phyloP scores from a whole-genome alignment of 202 grass and related monocot genomes.

The Elaeis oleifera region DNA sequence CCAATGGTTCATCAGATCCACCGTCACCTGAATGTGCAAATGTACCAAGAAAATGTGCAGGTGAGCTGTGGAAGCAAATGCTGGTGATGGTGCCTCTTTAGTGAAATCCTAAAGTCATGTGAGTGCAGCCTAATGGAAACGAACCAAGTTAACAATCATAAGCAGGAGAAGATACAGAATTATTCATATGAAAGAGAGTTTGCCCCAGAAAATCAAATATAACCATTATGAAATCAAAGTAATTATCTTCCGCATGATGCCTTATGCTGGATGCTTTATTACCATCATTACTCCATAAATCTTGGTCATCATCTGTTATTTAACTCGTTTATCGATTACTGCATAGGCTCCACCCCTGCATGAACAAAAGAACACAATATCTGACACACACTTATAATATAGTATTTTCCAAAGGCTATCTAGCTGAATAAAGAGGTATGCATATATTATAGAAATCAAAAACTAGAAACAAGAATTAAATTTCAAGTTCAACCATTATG shows the following conservation, averaged over 20 bases:
- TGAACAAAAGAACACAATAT: constrained; percentile 10
- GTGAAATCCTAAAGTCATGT: constrained; percentile 15
- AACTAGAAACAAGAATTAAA: background rate
- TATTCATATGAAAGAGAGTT: too few species aligned
- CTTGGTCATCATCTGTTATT: constrained; percentile 38
- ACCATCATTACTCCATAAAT: constrained; percentile 33
- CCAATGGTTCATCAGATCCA: constrained; percentile 46
- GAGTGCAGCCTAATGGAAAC: background rate
- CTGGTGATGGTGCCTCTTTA: constrained; percentile 21
- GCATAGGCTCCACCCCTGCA: constrained; percentile 58
- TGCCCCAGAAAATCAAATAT: too few species aligned
- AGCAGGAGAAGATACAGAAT: too few species aligned
- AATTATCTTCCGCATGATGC: too few species aligned
- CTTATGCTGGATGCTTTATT: constrained; percentile 20
- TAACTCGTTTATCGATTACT: constrained; percentile 68
- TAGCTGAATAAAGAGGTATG: too few species aligned
- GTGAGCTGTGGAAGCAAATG: constrained; percentile 33
- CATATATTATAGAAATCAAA: too few species aligned
- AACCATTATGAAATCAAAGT: constrained; percentile 1
- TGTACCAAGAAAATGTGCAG: constrained; percentile 32
- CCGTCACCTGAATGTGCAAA: constrained; percentile 38
- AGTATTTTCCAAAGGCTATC: too few species aligned
- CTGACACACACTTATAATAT: background rate
- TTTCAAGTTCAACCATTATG: background rate
- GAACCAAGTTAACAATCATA: background rate